Percentiles rank a stretch among this genome's conserved stretches.
Conservation (phyloP, 331 rosid species). For the Spiraea crenata region DNA sequence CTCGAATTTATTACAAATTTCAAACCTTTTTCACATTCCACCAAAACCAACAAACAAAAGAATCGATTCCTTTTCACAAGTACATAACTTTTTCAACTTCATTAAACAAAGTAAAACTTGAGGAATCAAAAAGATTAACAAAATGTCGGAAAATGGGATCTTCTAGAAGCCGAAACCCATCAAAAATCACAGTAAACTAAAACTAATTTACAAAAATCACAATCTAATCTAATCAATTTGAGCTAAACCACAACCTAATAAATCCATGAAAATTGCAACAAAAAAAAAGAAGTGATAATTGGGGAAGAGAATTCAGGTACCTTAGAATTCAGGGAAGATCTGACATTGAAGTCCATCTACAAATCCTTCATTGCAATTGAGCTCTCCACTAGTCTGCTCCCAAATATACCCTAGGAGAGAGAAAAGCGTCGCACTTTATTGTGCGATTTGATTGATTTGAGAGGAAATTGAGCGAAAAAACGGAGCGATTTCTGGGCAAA, state of each 20-base stretch:
- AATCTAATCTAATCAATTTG: background rate
- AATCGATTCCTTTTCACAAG: background rate
- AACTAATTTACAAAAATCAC: background rate
- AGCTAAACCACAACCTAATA: background rate
- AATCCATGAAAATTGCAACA: conserved; percentile 3
- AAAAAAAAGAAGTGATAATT: background rate
- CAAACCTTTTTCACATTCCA: background rate
- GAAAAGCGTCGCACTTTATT: conserved; percentile 24
- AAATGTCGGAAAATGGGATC: conserved; percentile 19
- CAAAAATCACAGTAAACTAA: conserved; percentile 14
- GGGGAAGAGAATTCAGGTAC: conserved; percentile 21
- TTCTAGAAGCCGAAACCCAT: conserved; percentile 17
- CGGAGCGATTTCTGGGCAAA: conserved; percentile 31
- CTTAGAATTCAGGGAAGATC: conserved; percentile 36
- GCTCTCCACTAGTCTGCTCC: conserved; percentile 32
- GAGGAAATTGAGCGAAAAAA: background rate
- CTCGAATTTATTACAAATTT: background rate
- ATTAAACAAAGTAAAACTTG: background rate
- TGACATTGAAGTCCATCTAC: conserved; percentile 39
- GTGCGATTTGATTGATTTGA: conserved; percentile 52
- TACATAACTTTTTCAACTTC: background rate
- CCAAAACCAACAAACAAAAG: background rate
- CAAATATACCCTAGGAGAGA: conserved; percentile 43
- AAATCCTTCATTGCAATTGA: conserved; percentile 24
- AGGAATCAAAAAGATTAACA: background rate